Conservation (phyloP, 225 moss, liverwort and hornwort genomes). For the Pseudoscleropodium purum region DNA sequence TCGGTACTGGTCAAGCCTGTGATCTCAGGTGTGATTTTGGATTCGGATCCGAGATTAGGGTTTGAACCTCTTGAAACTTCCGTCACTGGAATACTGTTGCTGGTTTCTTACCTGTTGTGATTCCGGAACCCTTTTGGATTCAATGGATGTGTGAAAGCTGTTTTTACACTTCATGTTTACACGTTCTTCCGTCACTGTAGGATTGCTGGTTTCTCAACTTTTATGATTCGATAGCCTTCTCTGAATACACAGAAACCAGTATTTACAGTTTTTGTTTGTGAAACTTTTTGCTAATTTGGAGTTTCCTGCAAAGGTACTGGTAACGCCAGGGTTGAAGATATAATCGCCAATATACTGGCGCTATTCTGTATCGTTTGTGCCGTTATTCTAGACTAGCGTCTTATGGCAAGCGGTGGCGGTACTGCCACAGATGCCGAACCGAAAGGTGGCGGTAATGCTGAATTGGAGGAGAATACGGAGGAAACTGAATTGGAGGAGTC, state of each 20-base stretch:
- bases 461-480: neutral
- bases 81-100: neutral
- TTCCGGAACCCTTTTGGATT: neutral
- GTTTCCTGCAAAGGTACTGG: neutral
- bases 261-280: neutral
- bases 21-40: neutral
- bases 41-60: neutral
- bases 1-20: too few species aligned
- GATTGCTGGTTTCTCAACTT: neutral
- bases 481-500: neutral
- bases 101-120: neutral
- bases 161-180: neutral
- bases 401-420: slow-evolving; percentile 12
- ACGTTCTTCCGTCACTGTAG: neutral
- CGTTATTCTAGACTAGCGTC: neutral
- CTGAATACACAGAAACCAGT: neutral
- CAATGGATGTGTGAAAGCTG: neutral
- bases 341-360: neutral
- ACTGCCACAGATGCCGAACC: slow-evolving; percentile 4
- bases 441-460: neutral
- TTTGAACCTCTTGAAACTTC: neutral
- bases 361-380: neutral
- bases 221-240: neutral
- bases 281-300: neutral
- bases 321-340: neutral